Evolutionary conservation across 129 eudicot species (phyloP).

Genomic region (Chrysanthemum lavandulifolium): DNA sequence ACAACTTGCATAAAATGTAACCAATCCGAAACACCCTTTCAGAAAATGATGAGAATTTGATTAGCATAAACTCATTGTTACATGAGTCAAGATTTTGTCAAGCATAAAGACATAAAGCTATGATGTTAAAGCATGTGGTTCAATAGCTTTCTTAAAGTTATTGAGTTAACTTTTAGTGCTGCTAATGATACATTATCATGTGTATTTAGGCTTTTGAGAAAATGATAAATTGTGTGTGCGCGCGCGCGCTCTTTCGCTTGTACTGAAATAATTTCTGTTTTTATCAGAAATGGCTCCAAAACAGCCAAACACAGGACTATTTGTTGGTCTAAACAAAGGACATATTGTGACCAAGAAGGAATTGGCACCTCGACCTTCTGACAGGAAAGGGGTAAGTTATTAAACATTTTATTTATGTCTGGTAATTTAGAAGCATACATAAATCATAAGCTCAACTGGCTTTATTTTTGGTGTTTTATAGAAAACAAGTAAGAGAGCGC

Average conservation of each 20-base stretch:
- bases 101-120: no score
- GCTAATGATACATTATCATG: no score
- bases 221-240: neutral
- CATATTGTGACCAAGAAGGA: no score
- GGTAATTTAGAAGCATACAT: neutral
- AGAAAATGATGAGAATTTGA: no score
- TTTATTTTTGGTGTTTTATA: conserved; percentile 1
- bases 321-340: conserved; percentile 29
- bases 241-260: neutral
- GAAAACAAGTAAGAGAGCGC: conserved; percentile 54
- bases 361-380: conserved; percentile 30
- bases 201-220: neutral
- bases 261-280: neutral
- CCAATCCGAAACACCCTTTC: no score
- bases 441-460: neutral
- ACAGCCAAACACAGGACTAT: conserved; percentile 32
- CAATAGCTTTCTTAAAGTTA: no score
- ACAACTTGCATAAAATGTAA: no score
- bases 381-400: conserved; percentile 31
- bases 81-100: no score
- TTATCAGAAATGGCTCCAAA: conserved; percentile 23
- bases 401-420: neutral
- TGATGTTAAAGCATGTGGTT: no score
- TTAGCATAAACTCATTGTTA: no score
- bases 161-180: no score